phyloP scores from a whole-genome alignment of 2,329 filamentous ascomycete genomes.

The Fusarium sarcochroum region DNA sequence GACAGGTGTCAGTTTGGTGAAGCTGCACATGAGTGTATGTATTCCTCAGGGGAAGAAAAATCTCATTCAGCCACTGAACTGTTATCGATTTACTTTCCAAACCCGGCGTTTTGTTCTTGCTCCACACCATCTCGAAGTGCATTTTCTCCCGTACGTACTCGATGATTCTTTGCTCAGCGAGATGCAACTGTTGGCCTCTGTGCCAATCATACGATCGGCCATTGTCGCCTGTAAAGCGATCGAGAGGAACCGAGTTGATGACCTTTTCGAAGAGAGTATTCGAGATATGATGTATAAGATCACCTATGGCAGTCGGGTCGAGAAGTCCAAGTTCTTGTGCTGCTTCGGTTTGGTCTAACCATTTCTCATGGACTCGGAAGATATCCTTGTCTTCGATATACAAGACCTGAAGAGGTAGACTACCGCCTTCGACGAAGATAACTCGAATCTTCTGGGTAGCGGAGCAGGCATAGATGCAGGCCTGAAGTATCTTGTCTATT shows the following conservation, averaged over 20 bases:
- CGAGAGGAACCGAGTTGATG: neutral
- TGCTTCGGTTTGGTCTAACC: conserved; percentile 2
- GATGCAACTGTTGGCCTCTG: neutral
- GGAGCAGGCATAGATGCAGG: neutral
- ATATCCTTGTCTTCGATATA: neutral
- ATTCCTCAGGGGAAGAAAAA: neutral
- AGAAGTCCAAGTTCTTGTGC: neutral
- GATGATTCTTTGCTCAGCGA: conserved; percentile 5
- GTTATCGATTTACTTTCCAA: neutral
- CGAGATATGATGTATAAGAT: neutral
- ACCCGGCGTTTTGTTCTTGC: neutral
- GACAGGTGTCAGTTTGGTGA: neutral
- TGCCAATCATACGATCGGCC: neutral
- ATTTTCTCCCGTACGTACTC: neutral
- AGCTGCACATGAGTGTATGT: neutral
- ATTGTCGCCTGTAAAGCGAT: neutral
- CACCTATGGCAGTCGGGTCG: neutral
- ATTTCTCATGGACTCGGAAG: conserved; percentile 20
- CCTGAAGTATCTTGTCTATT: conserved; percentile 5
- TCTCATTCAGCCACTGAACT: neutral
- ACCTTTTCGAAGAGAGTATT: conserved; percentile 4
- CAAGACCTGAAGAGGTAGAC: neutral
- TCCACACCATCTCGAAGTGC: neutral
- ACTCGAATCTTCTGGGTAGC: neutral
- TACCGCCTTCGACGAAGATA: conserved; percentile 5